Conservation (phyloP, 106 monocot genomes). For the Dioscorea dumetorum region DNA sequence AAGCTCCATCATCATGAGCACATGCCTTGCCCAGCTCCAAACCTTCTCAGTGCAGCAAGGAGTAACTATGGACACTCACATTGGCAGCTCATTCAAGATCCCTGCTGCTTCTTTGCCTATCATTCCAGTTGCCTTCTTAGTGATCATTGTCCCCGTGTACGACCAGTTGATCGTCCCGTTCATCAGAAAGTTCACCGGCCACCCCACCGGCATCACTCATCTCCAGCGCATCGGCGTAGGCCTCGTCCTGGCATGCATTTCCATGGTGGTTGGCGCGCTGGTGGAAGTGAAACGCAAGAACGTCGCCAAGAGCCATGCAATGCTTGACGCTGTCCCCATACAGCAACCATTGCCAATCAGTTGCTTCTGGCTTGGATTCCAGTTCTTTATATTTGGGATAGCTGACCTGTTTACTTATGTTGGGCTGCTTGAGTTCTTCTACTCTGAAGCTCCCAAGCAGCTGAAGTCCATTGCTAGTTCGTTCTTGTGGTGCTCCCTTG, state of each 20-base stretch:
- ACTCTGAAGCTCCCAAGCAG: constrained; percentile 63
- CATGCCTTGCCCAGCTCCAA: constrained; percentile 77
- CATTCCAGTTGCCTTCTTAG: constrained; percentile 42
- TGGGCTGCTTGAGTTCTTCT: constrained; percentile 89
- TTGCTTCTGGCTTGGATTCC: constrained; percentile 67
- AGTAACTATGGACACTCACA: constrained; percentile 40
- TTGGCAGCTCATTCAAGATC: constrained; percentile 21
- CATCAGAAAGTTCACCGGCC: constrained; percentile 16
- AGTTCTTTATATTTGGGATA: constrained; percentile 72
- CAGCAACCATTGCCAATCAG: too few species aligned
- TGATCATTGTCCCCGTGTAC: constrained; percentile 48
- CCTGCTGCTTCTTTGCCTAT: constrained; percentile 69
- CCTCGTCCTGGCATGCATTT: constrained; percentile 63
- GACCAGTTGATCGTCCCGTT: constrained; percentile 38
- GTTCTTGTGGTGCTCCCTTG: constrained; percentile 88
- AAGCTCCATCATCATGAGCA: constrained; percentile 88
- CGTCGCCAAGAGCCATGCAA: not conserved
- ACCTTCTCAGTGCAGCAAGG: constrained; percentile 88
- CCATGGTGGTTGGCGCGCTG: constrained; percentile 63
- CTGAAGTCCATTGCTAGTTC: constrained; percentile 86
- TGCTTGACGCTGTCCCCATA: constrained; percentile 22
- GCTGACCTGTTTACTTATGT: constrained; percentile 91
- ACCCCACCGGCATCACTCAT: constrained; percentile 49
- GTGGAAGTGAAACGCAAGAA: constrained; percentile 41
- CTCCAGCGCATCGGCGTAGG: constrained; percentile 79